phyloP scores from a whole-genome alignment of 2,329 filamentous ascomycete genomes.

The Aspergillus sp. region DNA sequence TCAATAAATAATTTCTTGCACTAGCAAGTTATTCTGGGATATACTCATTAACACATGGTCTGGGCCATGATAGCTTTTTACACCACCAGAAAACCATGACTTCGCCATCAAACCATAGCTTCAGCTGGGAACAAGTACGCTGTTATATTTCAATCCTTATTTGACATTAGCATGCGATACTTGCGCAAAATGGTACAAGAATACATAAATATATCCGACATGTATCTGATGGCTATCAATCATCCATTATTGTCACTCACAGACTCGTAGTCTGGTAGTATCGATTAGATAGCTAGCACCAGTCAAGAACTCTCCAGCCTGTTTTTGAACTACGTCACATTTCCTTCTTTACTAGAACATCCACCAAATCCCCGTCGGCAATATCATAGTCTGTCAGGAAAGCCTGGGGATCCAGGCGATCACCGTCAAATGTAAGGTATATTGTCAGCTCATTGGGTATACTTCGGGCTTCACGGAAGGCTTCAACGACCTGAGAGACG shows the following conservation, averaged over 20 bases:
- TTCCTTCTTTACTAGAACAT: slow-evolving; percentile 64
- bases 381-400: slow-evolving; percentile 69
- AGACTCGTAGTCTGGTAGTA: not conserved
- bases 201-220: not conserved
- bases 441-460: slow-evolving; percentile 56
- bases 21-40: not conserved
- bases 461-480: slow-evolving; percentile 58
- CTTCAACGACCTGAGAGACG: slow-evolving; percentile 61
- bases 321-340: not conserved
- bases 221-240: not conserved
- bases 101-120: not conserved
- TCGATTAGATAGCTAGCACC: too few relatives aligned
- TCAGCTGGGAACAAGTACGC: too few relatives aligned
- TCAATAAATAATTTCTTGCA: not conserved
- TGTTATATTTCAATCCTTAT: too few relatives aligned
- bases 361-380: slow-evolving; percentile 71
- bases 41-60: not conserved
- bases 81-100: not conserved
- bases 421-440: slow-evolving; percentile 72
- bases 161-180: not conserved
- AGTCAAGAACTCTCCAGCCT: not conserved
- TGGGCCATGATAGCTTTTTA: not conserved
- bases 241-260: not conserved
- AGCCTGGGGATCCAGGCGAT: slow-evolving; percentile 60
- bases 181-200: not conserved